Base-by-base conservation (phyloP, 129 eudicot genomes). In the Artemisia annua region DNA sequence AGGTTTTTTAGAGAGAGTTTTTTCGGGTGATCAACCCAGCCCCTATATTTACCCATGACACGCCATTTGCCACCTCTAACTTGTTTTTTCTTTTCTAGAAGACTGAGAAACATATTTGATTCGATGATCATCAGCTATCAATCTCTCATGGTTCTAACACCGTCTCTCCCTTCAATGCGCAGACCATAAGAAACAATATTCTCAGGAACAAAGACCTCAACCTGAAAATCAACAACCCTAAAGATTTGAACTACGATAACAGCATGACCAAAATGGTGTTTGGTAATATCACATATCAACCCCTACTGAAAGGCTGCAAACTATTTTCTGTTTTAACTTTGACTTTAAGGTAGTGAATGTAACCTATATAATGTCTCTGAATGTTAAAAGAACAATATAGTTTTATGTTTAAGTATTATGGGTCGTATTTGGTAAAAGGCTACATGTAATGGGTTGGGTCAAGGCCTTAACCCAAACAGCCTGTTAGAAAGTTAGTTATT, bases 151-250 rank as follows among this genome's bases (percentile, higher is more conserved):
- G 96, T 85, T 54, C 87, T 63, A 12, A 90, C 98, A 28, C 98
- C 93, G 17, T 90, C 85, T 75, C 97, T 86, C 75, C 97, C 93
- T 58, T 84, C 88, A 16, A 39, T 80, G 55, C 96, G 88, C 3
- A 65, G 61, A 53, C 99, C 99, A 74, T 83, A 79, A 11, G 88
- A 86, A 20, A 94, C 94, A 26, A 88, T 87, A 71, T 85, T 87
- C 79, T 94, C 99, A 1, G 99, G 99, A 56, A 90, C 89, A 66
- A 94, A 85, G 32, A 96, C 97, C 76, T 90, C 99, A 1, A 96
- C 96, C 96, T 93, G 75, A 14, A 51, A 14, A 22, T 51, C 44
- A 32, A 75, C 80, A 62, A 62, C 17, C 35, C 16, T 22, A 39
- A 69, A 39, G 19, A 26, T 54, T 13, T 35, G 11, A 74, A 43